Conservation (phyloP, 345 rosid genomes). For the Eutrema yunnanense region DNA sequence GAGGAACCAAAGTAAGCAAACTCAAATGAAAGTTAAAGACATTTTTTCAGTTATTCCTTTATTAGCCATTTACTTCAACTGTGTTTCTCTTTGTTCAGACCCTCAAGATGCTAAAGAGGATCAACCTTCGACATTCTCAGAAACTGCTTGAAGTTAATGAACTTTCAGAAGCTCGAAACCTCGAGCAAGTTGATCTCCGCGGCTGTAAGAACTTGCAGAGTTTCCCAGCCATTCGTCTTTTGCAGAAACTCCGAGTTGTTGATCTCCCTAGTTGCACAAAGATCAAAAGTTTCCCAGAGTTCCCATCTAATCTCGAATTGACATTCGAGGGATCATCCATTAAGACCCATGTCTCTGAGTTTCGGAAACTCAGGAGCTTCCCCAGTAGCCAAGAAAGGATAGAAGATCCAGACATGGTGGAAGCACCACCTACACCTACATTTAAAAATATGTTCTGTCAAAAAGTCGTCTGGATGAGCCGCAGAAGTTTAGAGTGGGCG, state of each 20-base stretch:
- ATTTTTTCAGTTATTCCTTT: background rate
- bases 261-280: background rate
- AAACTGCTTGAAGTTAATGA: background rate
- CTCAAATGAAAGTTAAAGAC: background rate
- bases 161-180: slow-evolving; percentile 9
- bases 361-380: background rate
- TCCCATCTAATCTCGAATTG: background rate
- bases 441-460: background rate
- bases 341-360: background rate
- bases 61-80: background rate
- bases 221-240: background rate
- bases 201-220: slow-evolving; percentile 9
- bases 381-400: background rate
- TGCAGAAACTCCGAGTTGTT: slow-evolving; percentile 1
- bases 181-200: background rate
- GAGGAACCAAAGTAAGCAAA: slow-evolving; percentile 10
- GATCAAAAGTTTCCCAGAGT: background rate
- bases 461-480: background rate
- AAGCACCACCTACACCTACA: background rate
- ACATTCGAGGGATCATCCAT: background rate
- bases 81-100: background rate
- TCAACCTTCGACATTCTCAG: slow-evolving; percentile 7
- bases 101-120: slow-evolving; percentile 11
- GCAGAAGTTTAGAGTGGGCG: background rate
- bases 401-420: background rate